Evolutionary conservation across 106 monocot genomes (phyloP).

Genomic region (Gastrodia elata): DNA sequence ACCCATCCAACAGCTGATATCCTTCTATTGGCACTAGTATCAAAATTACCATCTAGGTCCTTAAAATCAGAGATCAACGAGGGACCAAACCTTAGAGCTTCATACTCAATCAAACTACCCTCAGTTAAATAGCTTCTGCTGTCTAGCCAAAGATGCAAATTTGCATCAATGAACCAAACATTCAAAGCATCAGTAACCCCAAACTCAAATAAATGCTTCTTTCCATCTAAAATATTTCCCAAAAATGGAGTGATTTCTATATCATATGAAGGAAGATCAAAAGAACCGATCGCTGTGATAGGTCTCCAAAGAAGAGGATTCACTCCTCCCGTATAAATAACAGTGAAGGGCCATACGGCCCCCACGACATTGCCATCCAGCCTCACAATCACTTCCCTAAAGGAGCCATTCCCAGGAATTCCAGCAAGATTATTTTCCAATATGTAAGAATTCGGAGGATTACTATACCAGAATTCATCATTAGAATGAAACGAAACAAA

Average conservation of each 20-base stretch:
- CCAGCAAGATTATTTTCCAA: conserved; percentile 39
- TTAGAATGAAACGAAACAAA: conserved; percentile 57
- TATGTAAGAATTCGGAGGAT: conserved; percentile 56
- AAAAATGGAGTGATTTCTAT: conserved; percentile 79
- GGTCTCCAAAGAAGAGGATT: conserved; percentile 88
- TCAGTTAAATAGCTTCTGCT: conserved; percentile 23
- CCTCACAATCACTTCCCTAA: conserved; percentile 50
- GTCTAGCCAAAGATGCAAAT: conserved; percentile 95
- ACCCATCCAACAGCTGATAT: conserved; percentile 77
- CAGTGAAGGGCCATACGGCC: conserved; percentile 76
- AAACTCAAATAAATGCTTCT: conserved; percentile 58
- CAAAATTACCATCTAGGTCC: conserved; percentile 64
- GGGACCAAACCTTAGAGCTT: conserved; percentile 21
- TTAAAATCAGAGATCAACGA: conserved; percentile 34
- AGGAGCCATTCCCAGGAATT: conserved; percentile 48
- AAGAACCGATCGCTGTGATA: conserved; percentile 74
- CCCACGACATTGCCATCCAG: conserved; percentile 54
- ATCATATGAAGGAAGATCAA: conserved; percentile 66
- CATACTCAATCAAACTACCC: conserved; percentile 47
- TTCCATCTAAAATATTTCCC: conserved; percentile 57
- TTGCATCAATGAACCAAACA: conserved; percentile 79
- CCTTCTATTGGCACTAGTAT: conserved; percentile 31
- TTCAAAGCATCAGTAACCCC: conserved; percentile 50
- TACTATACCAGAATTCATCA: conserved; percentile 82
- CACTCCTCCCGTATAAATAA: conserved; percentile 75